phyloP scores from a whole-genome alignment of 23 red algal species.

The Gracilaria caudata region DNA sequence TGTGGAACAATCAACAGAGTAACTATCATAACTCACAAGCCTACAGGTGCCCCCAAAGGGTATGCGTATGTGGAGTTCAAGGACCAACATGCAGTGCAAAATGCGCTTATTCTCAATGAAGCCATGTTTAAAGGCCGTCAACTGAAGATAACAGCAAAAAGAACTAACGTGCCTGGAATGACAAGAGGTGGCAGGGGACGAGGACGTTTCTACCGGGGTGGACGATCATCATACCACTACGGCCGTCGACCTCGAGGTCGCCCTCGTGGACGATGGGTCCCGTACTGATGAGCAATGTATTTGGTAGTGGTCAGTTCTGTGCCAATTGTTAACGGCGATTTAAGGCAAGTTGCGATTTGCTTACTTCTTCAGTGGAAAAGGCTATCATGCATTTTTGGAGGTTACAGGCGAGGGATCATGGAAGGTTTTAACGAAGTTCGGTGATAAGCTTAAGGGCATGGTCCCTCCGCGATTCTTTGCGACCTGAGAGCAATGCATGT shows the following conservation, averaged over 20 bases:
- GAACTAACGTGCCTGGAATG: constrained; percentile 45
- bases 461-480: not conserved
- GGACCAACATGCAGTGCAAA: constrained; percentile 76
- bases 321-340: not conserved
- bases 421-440: not conserved
- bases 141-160: constrained; percentile 74
- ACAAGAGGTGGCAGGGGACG: constrained; percentile 35
- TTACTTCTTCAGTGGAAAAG: not conserved
- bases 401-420: not conserved
- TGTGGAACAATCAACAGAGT: constrained; percentile 91
- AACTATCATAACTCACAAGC: constrained; percentile 80
- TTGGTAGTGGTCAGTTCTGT: not conserved
- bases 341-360: not conserved
- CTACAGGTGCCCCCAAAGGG: constrained; percentile 77
- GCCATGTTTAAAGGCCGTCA: constrained; percentile 75
- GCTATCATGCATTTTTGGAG: not conserved
- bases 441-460: not conserved
- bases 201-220: constrained; percentile 23
- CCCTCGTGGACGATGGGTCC: constrained; percentile 43
- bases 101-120: constrained; percentile 89
- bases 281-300: constrained; percentile 22
- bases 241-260: constrained; percentile 31
- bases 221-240: constrained; percentile 15
- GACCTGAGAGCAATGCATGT: not conserved
- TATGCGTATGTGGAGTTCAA: constrained; percentile 93